Evolutionary conservation across 805 yeast genomes (phyloP), one percentile per base, ranked within the genome.

Genomic region (Hanseniaspora clermontiae): DNA sequence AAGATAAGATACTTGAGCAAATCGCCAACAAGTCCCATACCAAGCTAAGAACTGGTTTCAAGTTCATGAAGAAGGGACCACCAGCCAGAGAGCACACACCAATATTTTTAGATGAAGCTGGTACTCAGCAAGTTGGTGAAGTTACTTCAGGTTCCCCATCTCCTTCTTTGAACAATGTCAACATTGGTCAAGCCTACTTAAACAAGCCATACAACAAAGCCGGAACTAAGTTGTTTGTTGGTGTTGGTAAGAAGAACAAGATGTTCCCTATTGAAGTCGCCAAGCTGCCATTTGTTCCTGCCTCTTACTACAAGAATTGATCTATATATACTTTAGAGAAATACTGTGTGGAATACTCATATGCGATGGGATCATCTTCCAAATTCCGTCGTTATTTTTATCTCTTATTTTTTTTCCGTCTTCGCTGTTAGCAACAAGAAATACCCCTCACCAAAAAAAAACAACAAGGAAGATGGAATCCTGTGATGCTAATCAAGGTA

Each of bases 141-240:
- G 82, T 71, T 8, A 80, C 85, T 2, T 78, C 83, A 1, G 87
- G 87, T 11, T 72, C 79, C 65, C 76, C 77, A 66, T 82, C 79
- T 67, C 97, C 75, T 74, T 87, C 72, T 63, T 81, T 69, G 72
- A 84, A 61, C 76, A 84, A 64, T 74, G 68, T 85, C 55, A 93
- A 93, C 66, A 84, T 93, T 57, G 96, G 95, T 24, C 96, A 90
- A 77, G 96, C 85, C 10, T 93, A 87, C 70, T 77, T 93, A 31
- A 77, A 85, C 59, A 82, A 86, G 64, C 81, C 79, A 2, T 75
- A 73, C 63, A 77, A 79, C 61, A 93, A 91, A 72, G 72, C 78
- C 19, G 97, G 95, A 3, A 81, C 90, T 6, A 72, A 77, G 56
- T 74, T 90, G 29, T 67, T 79, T 57, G 82, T 90, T 52, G 84